These are phyloP conservation scores for Carnegiea gigantea DNA, from an alignment of 179 eudicot species.

Conservation along the genomic window DNA sequence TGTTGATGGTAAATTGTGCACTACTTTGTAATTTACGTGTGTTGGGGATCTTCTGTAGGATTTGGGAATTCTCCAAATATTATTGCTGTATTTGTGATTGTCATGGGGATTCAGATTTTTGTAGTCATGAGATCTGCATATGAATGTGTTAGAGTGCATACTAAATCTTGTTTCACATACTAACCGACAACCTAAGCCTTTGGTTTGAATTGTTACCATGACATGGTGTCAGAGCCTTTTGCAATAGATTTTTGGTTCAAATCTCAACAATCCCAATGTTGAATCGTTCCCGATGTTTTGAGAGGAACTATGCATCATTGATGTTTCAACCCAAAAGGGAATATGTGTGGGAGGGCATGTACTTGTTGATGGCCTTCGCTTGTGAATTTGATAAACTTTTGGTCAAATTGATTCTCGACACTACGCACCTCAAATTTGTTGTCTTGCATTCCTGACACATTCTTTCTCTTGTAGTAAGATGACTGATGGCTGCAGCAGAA, in stretches of 20 bases:
- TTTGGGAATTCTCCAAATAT: too few species aligned
- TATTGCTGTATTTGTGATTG: too few species aligned
- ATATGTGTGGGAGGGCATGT: background rate
- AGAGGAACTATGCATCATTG: background rate
- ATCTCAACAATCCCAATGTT: background rate
- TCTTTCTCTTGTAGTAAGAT: conserved; percentile 32
- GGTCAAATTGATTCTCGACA: background rate
- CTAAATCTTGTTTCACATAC: too few species aligned
- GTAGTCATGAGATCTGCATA: too few species aligned
- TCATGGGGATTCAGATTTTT: too few species aligned
- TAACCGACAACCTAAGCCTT: too few species aligned
- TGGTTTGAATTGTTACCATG: background rate
- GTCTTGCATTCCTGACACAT: conserved; percentile 2
- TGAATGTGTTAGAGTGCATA: too few species aligned
- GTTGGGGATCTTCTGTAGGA: too few species aligned
- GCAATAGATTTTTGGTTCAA: background rate
- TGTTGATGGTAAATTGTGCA: background rate
- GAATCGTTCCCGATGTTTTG: background rate
- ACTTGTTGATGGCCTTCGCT: background rate
- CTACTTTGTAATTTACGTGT: too few species aligned
- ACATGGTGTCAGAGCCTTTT: background rate
- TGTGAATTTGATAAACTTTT: background rate
- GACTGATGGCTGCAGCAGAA: conserved; percentile 95
- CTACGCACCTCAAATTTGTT: background rate
- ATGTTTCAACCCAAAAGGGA: background rate